Evolutionary conservation across 2,329 filamentous ascomycete genomes (phyloP), one percentile per base, ranked within the genome.

Genomic region (Emergomyces orientalis): DNA sequence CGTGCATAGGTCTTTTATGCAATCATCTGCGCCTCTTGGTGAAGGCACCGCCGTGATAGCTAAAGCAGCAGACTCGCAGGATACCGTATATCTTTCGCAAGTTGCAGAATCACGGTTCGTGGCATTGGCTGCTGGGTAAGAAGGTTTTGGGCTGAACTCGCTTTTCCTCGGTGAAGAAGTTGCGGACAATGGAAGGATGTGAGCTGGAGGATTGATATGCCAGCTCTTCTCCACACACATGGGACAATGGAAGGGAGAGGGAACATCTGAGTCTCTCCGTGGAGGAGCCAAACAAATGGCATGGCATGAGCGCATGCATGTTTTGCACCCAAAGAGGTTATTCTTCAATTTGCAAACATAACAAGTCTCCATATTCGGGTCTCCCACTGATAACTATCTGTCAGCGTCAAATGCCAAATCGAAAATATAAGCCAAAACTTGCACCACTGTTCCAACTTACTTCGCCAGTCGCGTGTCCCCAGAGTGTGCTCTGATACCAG

Each of bases 261-360:
- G 54, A 34, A 57, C 34, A 22, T 57, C 54, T 25, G 54, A 57
- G 54, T 57, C 54, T 11, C 34, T 41, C 19, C 30, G 32, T 13
- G 54, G 54, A 2, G 54, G 54, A 37, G 8, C 22, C n/a, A 57
- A 32, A 13, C 34, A 57, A 17, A 57, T 57, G n/a, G 54, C 54
- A 57, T 57, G 54, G n/a, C 34, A 57, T 41, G 54, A 57, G 19
- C 54, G 54, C 54, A 57, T 41, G 54, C 54, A 57, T 57, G 54
- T 57, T 37, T 25, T 57, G 32, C 54, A 57, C 5, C 54, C 54
- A 41, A 57, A 57, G 32, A 57, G 34, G 34, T 57, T 57, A 22
- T 57, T 57, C 25, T 57, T 27, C 17, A 57, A 19, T 41, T 39
- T 57, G 54, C 54, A 57, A 19, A 57, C 54, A 41, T 57, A 57